phyloP scores from a whole-genome alignment of 768 basidiomycete species.

The Lactifluus piperatus region DNA sequence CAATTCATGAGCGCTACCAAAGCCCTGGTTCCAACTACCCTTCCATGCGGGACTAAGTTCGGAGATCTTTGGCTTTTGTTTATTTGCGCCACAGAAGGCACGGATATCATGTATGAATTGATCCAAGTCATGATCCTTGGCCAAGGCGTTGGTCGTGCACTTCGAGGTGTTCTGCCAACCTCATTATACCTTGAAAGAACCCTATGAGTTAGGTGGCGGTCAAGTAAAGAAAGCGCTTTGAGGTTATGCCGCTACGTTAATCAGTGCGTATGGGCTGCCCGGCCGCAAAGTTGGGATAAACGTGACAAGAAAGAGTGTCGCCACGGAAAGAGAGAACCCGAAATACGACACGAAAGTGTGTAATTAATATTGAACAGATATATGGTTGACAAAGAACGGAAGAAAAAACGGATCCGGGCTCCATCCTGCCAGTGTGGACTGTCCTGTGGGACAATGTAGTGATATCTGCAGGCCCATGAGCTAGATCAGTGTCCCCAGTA shows the following conservation, averaged over 20 bases:
- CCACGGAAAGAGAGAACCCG: neutral
- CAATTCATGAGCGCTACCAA: neutral
- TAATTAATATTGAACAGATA: neutral
- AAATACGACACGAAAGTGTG: neutral
- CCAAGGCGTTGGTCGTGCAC: neutral
- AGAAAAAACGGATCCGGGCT: neutral
- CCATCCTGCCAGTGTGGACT: neutral
- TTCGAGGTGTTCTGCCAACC: neutral
- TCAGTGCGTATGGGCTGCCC: neutral
- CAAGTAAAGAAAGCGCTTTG: no score
- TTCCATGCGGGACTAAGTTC: no score
- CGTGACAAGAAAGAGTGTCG: neutral
- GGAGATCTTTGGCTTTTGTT: neutral
- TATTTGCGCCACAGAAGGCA: no score
- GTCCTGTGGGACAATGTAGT: no score
- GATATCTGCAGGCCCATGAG: neutral
- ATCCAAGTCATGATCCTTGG: neutral
- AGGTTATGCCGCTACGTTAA: neutral
- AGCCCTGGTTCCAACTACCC: neutral
- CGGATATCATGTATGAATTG: neutral
- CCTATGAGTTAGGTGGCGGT: no score
- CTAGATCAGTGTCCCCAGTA: neutral
- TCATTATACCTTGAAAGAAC: neutral
- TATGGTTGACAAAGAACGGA: neutral
- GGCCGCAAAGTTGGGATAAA: neutral